These are phyloP conservation scores for Stephanodiscus triporus DNA, from an alignment of 108 stramenopile genomes.

Conservation along the genomic window DNA sequence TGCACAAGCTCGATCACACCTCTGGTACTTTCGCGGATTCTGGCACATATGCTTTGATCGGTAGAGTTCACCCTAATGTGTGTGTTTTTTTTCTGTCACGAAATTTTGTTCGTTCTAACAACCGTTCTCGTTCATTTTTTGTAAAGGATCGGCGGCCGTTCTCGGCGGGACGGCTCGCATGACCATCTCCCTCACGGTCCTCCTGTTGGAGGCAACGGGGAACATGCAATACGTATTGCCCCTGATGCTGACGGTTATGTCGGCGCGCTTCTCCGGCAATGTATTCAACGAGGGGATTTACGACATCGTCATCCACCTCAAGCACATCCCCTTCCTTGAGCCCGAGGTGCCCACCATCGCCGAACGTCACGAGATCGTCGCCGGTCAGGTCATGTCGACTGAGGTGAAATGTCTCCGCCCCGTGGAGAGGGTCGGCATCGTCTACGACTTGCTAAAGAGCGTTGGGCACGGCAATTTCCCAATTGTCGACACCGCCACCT, in stretches of 20 bases:
- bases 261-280: constrained; percentile 95
- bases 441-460: constrained; percentile 82
- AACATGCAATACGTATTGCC: constrained; percentile 98
- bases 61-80: too few relatives aligned
- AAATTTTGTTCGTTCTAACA: too few relatives aligned
- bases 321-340: constrained; percentile 92
- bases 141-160: constrained; percentile 74
- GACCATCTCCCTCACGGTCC: constrained; percentile 98
- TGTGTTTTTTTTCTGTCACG: too few relatives aligned
- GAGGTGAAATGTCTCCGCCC: constrained; percentile 89
- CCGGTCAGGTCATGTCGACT: constrained; percentile 89
- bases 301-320: constrained; percentile 93
- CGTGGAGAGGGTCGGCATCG: constrained; percentile 86
- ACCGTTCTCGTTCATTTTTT: too few relatives aligned
- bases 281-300: constrained; percentile 97
- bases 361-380: constrained; percentile 89
- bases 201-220: constrained; percentile 96
- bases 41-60: constrained; percentile 95
- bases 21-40: constrained; percentile 96
- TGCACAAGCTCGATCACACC: constrained; percentile 95
- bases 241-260: constrained; percentile 98
- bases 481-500: constrained; percentile 90
- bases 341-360: constrained; percentile 87
- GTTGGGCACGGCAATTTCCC: constrained; percentile 92
- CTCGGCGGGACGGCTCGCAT: constrained; percentile 98